These are phyloP conservation scores for Oxyria digyna DNA, from an alignment of 148 eudicot species.

Conservation along the genomic window DNA sequence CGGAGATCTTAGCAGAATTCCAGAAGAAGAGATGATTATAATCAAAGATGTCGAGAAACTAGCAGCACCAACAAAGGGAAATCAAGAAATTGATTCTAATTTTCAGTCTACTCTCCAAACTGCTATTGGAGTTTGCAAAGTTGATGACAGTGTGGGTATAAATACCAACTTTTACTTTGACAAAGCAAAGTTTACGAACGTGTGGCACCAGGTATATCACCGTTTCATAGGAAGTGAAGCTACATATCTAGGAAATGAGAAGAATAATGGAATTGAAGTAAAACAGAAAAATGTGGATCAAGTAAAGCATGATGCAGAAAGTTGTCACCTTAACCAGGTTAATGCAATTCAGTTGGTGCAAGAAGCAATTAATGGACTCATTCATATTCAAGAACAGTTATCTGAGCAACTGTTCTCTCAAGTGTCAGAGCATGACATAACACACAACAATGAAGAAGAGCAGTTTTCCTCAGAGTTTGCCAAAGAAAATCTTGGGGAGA, in stretches of 20 bases:
- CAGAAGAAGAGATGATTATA: not conserved
- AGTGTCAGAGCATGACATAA: not conserved
- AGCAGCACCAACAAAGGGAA: no score
- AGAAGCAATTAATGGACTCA: constrained; percentile 77
- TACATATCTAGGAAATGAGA: not conserved
- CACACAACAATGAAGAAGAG: not conserved
- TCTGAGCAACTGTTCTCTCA: constrained; percentile 26
- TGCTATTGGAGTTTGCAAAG: constrained; percentile 22
- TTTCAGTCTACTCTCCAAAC: no score
- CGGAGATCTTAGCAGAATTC: not conserved
- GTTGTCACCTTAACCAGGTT: constrained; percentile 20
- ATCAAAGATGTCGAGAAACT: no score
- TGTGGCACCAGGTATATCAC: constrained; percentile 5
- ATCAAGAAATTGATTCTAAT: not conserved
- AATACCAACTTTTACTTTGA: constrained; percentile 17
- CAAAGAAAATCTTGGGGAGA: not conserved
- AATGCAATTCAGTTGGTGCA: constrained; percentile 63
- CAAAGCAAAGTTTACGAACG: constrained; percentile 29
- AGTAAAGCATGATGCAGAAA: not conserved
- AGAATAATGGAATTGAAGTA: not conserved
- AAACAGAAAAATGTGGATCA: not conserved
- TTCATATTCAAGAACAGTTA: constrained; percentile 48
- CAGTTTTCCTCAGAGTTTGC: not conserved
- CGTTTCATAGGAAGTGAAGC: not conserved
- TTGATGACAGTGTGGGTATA: constrained; percentile 6